Evolutionary conservation across 1,284 basidiomycete species (phyloP).

Genomic region (Taiwanofungus camphoratus): DNA sequence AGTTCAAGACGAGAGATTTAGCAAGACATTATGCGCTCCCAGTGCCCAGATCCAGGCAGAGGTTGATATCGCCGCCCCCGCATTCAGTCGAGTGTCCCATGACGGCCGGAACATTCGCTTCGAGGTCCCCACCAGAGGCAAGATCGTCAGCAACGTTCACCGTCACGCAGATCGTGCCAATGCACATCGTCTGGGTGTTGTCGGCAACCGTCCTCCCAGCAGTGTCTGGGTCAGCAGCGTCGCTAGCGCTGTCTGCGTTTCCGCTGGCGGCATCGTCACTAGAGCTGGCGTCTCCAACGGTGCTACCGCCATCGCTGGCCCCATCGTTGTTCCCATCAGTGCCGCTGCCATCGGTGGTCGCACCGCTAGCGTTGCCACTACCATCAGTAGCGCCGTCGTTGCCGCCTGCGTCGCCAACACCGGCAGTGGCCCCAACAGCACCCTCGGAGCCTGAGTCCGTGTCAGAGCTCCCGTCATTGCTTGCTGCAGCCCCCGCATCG

Average conservation of each 20-base stretch:
- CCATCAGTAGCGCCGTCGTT: not conserved
- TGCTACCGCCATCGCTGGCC: not conserved
- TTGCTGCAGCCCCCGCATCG: not conserved
- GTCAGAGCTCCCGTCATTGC: not conserved
- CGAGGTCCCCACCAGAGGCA: constrained; percentile 1
- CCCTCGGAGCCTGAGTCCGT: constrained; percentile 1
- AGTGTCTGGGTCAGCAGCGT: not conserved
- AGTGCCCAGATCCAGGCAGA: constrained; percentile 5
- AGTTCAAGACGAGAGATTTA: too few species aligned
- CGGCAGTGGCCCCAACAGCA: not conserved
- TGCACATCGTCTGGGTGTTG: constrained; percentile 1
- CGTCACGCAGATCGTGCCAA: constrained; percentile 1
- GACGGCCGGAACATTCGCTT: constrained; percentile 1
- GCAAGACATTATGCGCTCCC: too few species aligned
- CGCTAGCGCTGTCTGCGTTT: not conserved
- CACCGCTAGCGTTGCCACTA: not conserved
- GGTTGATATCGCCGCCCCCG: constrained; percentile 4
- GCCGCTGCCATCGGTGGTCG: not conserved
- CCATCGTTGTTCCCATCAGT: not conserved
- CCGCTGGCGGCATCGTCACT: not conserved
- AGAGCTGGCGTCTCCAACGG: not conserved
- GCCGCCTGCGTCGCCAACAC: not conserved
- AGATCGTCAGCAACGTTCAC: not conserved
- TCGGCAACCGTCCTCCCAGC: not conserved
- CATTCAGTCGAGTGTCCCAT: constrained; percentile 4